Evolutionary conservation across 2,329 filamentous ascomycete species (phyloP), one percentile per base, ranked within the genome.

Genomic region (Thelonectria olida): DNA sequence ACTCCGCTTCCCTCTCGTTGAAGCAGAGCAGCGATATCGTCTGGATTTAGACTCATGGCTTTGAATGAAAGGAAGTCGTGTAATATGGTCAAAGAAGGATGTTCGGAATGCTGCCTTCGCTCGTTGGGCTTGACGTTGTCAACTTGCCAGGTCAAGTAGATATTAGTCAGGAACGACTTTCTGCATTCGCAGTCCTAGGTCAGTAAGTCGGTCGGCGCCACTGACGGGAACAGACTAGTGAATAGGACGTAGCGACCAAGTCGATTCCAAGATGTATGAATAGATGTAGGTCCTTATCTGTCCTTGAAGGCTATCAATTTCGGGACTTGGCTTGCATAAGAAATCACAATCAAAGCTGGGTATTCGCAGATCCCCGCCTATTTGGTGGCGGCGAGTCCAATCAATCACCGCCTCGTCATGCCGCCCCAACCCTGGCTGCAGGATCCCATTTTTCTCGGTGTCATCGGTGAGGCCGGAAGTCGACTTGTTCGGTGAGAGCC

Each of bases 1-100:
- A 68, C 61, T 2, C 69, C 68, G 23, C 75, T 74, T 13, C 75
- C 75, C 44, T 76, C 71, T 20, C 69, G 66, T 55, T 72, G 69
- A 13, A 82, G 71, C 13, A 83, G 66, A 3, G 68, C 67, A 42
- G 73, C 73, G 25, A 83, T 69, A 19, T 80, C 79, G 38, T 77
- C 72, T 5, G 78, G 71, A 34, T 71, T 76, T 73, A 79, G 38
- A 8, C 52, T 36, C 68, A 71, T 70, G 20, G 8, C 39, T 58
- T 19, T 45, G 7, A 4, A 27, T 20, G 8, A 17, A 15, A 22
- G 2, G 39, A 15, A 19, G 19, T 8, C 2, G 5, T 7, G 12
- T 28, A 27, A 23, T 13, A 17, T 41, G 42, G 27, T 48, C 19
- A 27, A 25, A 31, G 27, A 28, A 55, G 42, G 20, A 47, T 10